Evolutionary conservation across 495 filamentous ascomycete genomes (phyloP).

Genomic region (Podospora conica): DNA sequence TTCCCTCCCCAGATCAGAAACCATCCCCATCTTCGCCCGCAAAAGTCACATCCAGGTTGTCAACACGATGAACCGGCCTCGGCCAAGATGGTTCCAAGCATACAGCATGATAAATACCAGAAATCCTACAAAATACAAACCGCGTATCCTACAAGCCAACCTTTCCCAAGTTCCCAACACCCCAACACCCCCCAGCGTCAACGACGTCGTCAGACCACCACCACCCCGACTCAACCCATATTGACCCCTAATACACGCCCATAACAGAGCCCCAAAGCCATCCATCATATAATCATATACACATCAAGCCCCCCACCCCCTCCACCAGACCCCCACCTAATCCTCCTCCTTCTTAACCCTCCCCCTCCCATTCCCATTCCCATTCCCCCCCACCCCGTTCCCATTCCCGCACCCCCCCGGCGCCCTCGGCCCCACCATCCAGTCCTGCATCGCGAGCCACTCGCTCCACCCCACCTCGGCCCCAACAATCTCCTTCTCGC

Average conservation of each 20-base stretch:
- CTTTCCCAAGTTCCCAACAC: neutral
- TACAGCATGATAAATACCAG: too few relatives aligned
- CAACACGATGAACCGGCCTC: too few relatives aligned
- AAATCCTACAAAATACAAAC: neutral
- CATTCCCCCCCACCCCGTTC: slow-evolving; percentile 4
- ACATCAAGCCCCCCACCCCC: neutral
- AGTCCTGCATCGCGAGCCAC: slow-evolving; percentile 92
- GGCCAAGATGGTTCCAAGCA: too few relatives aligned
- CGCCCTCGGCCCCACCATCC: slow-evolving; percentile 67
- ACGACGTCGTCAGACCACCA: neutral
- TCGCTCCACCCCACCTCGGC: slow-evolving; percentile 80
- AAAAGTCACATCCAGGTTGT: too few relatives aligned
- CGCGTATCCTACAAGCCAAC: neutral
- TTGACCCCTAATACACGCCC: neutral
- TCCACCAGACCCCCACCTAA: neutral
- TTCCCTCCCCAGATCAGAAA: too few relatives aligned
- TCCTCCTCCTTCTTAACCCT: slow-evolving; percentile 16
- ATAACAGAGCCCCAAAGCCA: neutral
- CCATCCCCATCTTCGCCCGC: too few relatives aligned
- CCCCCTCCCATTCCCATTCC: neutral
- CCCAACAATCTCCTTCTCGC: slow-evolving; percentile 71
- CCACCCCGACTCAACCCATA: too few relatives aligned
- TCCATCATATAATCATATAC: neutral
- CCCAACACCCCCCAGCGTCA: neutral
- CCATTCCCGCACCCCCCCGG: slow-evolving; percentile 23